phyloP scores from a whole-genome alignment of 2,329 filamentous ascomycete genomes.

The Stemphylium vesicarium region DNA sequence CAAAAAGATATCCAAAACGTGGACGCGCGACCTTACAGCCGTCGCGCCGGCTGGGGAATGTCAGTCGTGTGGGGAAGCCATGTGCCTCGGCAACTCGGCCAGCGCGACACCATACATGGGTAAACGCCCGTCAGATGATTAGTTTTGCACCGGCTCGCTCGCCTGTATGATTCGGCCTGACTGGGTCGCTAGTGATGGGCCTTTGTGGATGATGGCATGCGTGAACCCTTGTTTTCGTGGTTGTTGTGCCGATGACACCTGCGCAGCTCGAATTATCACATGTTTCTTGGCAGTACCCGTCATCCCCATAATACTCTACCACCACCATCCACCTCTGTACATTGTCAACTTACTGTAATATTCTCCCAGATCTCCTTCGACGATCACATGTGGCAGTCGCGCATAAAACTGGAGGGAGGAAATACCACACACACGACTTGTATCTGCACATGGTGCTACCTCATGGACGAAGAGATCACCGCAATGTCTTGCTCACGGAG shows the following conservation, averaged over 20 bases:
- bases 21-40: conserved; percentile 13
- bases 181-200: conserved; percentile 1
- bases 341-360: too few species aligned
- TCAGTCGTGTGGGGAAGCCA: conserved; percentile 34
- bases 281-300: conserved; percentile 8
- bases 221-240: neutral
- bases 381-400: too few species aligned
- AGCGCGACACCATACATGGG: conserved; percentile 21
- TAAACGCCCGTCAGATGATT: conserved; percentile 14
- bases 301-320: neutral
- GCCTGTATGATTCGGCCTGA: conserved; percentile 18
- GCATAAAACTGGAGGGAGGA: too few species aligned
- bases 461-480: too few species aligned
- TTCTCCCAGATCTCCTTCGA: too few species aligned
- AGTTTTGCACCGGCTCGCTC: neutral
- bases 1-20: conserved; percentile 10
- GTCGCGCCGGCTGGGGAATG: conserved; percentile 22
- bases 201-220: neutral
- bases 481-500: too few species aligned
- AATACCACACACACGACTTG: too few species aligned
- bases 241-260: too few species aligned
- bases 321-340: neutral
- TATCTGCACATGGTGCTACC: too few species aligned
- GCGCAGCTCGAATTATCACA: conserved; percentile 2
- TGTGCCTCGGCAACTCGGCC: conserved; percentile 37